Base-by-base conservation (phyloP, 2,329 filamentous ascomycete genomes). In the Penicillium expansum region DNA sequence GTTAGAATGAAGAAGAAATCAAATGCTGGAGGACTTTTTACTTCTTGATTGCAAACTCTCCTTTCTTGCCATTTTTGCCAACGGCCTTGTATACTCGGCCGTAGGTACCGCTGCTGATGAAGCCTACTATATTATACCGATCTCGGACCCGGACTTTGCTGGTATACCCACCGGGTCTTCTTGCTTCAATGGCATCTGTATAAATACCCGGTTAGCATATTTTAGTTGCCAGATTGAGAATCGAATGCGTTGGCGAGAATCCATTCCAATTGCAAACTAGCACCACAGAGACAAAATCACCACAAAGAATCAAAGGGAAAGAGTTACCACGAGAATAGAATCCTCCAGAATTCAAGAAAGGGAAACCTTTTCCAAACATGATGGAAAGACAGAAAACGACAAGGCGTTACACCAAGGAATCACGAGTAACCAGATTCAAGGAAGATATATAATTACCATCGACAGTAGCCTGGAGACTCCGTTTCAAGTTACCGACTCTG, bases 21-120 rank as follows among this genome's bases (percentile, higher is more conserved):
- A 39, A 24, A 44, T 30, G 45, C 24, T 50, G 16, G 29, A 50
- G 16, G 57, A 6, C 48, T 71, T 76, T 76, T 69, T 74, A 96
- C 84, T 99, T 99, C 74, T 99, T 99, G 80, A 99, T 99, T 67
- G 94, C 94, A 71, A 96, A 97, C 70, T 96, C 91, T 61, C 90
- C 90, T 50, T 85, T 77, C 72, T 87, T 80, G 67, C 86, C 85
- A 78, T 89, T 83, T 62, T 88, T 86, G 66, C 90, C 86, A 42
- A 91, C 81, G 18, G 94, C 94, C 73, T 99, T 99, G 84, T 97
- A 99, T 8, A 99, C 94, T 32, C 94, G 88, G 35, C 94, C 94
- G 83, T 99, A 99, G 16, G 94, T 99, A 45, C 94, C 94, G 66
- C 91, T 96, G 72, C 91, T 96, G 68, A 99, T 99, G 80, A 99